A percentile compares a stretch with the other conserved stretches of the same genome.
Conservation (phyloP, 345 rosid species). For the Euphorbia lathyris region DNA sequence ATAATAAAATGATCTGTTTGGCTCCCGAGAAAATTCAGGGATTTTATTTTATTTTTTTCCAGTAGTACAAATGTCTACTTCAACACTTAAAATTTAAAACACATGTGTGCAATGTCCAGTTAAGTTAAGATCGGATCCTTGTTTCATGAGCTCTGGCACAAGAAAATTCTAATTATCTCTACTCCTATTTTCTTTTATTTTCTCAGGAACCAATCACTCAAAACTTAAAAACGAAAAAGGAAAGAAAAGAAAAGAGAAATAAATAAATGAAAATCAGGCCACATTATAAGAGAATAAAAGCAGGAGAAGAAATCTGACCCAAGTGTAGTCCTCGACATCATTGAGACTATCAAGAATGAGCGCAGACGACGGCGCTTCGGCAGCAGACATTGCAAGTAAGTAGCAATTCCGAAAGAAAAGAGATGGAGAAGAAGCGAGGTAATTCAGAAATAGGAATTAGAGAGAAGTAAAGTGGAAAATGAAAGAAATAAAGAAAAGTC, state of each 20-base stretch:
- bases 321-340: constrained; percentile 58
- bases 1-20: constrained; percentile 18
- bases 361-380: constrained; percentile 35
- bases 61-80: too few relatives aligned
- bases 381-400: constrained; percentile 50
- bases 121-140: not conserved
- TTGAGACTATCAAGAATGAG: constrained; percentile 48
- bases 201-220: constrained; percentile 25
- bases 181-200: not conserved
- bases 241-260: not conserved
- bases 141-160: not conserved
- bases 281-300: constrained; percentile 11
- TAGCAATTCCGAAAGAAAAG: too few relatives aligned
- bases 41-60: not conserved
- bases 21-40: constrained; percentile 18
- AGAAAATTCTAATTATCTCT: not conserved
- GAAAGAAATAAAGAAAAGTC: not conserved
- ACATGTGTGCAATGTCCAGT: not conserved
- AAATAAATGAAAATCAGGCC: not conserved
- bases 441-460: constrained; percentile 7
- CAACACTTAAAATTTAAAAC: not conserved
- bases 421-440: not conserved
- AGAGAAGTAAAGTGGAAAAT: constrained; percentile 1
- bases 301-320: constrained; percentile 33
- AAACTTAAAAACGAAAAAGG: not conserved